phyloP scores from a whole-genome alignment of 352 stramenopile genomes.

The Phytopythium mirpurense region DNA sequence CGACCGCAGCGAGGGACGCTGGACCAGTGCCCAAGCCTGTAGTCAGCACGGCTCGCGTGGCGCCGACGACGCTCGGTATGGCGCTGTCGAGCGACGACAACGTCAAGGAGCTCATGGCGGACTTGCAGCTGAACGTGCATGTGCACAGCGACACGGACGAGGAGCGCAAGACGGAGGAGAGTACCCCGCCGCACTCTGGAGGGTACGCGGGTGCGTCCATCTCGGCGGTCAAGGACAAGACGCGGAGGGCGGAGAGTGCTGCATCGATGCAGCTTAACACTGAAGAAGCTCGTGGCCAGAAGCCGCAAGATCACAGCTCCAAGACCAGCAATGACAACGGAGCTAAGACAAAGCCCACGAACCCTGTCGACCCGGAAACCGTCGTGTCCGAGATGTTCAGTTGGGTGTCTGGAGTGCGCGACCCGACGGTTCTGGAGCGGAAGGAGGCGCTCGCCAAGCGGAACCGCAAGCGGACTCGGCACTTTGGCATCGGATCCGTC shows the following conservation, averaged over 20 bases:
- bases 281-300: neutral
- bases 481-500: slow-evolving; percentile 32
- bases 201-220: slow-evolving; percentile 5
- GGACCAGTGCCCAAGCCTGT: neutral
- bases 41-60: slow-evolving; percentile 10
- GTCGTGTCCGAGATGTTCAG: slow-evolving; percentile 42
- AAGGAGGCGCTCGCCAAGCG: slow-evolving; percentile 46
- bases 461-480: slow-evolving; percentile 26
- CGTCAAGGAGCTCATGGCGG: slow-evolving; percentile 46
- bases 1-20: no score
- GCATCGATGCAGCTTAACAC: neutral
- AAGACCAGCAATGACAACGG: neutral
- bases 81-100: slow-evolving; percentile 30
- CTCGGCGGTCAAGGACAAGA: slow-evolving; percentile 1
- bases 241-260: neutral
- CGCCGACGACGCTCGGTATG: slow-evolving; percentile 3
- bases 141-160: slow-evolving; percentile 15
- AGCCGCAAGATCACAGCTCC: no score
- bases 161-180: slow-evolving; percentile 55
- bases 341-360: neutral
- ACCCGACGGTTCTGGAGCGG: slow-evolving; percentile 49
- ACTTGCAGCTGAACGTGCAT: slow-evolving; percentile 34
- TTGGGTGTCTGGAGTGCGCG: slow-evolving; percentile 49
- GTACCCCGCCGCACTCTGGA: slow-evolving; percentile 28
- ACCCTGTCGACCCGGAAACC: slow-evolving; percentile 10